Base-by-base conservation (phyloP, 2,329 filamentous ascomycete species). In the Xylaria sp. region DNA sequence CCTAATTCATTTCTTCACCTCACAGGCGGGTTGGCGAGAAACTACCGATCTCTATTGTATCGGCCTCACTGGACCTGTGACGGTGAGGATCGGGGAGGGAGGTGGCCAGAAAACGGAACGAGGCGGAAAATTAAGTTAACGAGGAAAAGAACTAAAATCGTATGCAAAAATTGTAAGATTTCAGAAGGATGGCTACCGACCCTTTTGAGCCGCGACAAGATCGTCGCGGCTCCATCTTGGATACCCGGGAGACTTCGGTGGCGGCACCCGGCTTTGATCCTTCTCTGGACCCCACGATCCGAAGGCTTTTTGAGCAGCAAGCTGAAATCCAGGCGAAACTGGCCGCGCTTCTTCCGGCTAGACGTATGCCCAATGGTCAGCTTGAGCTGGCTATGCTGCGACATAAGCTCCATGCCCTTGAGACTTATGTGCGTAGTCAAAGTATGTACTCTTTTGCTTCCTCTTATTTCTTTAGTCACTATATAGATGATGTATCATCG, bases 381-480 rank as follows among this genome's bases (percentile, higher is more conserved):
- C 66, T 79, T 51, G 84, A 87, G 76, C 75, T 85, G 28, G 78
- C 80, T 54, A 84, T 86, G 82, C 76, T 87, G 69, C 83, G 82
- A 62, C 80, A 84, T 73, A 87, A 87, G 73, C 75, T 82, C 58
- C 80, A 78, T 61, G 78, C 80, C 45, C 76, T 87, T 60, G 79
- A 82, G 68, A 74, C 76, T 58, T 82, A 82, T 72, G 79, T 79
- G 56, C 77, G 81, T 66, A 78, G 78, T 62, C 79, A 84, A 70
- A 79, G 84, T 87, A 77, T 76, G 80, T 76, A 70, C 45, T 38
- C 66, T 63, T 37, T 47, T 38, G 49, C n/a, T n/a, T 21, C 19
- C 14, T 38, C 28, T 12, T 33, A 42, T 42, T 55, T 52, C 28
- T 31, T 17, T 38, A 19, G 49, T 63, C 57, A 56, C 58, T 1